These are phyloP conservation scores for Triticum turgidum DNA, from an alignment of 176 grass and related monocot genomes.

Conservation along the genomic window DNA sequence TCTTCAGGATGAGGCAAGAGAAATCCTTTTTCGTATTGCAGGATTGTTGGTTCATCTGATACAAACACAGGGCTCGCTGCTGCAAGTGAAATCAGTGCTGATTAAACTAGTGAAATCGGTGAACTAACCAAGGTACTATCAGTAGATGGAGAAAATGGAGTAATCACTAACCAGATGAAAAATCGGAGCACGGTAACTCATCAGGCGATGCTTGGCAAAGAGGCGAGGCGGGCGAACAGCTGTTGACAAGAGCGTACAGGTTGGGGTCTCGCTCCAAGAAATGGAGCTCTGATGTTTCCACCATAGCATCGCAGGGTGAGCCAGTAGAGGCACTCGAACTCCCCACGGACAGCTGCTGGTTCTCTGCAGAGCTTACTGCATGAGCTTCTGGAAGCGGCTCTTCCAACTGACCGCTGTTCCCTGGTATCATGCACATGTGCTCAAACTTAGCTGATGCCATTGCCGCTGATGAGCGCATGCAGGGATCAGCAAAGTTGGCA, in stretches of 20 bases:
- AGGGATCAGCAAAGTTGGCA: slow-evolving; percentile 40
- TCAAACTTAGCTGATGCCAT: slow-evolving; percentile 44
- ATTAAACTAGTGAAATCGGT: slow-evolving; percentile 11
- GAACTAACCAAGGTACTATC: background rate
- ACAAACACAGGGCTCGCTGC: slow-evolving; percentile 3
- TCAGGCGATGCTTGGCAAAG: slow-evolving; percentile 19
- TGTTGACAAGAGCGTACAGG: background rate
- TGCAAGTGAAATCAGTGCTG: slow-evolving; percentile 16
- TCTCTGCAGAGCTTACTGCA: slow-evolving; percentile 34
- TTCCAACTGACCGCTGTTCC: slow-evolving; percentile 57
- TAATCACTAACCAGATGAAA: slow-evolving; percentile 27
- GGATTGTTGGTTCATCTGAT: background rate
- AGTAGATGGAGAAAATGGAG: background rate
- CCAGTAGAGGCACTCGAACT: slow-evolving; percentile 51
- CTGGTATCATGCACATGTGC: slow-evolving; percentile 21
- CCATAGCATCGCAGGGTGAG: slow-evolving; percentile 25
- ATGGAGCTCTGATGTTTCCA: slow-evolving; percentile 27
- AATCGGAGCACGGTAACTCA: background rate
- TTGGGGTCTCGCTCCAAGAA: slow-evolving; percentile 33
- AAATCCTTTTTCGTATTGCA: slow-evolving; percentile 16
- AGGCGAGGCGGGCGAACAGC: slow-evolving; percentile 21
- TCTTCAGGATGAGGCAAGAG: slow-evolving; percentile 41
- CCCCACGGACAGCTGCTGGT: slow-evolving; percentile 32
- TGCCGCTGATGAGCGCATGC: slow-evolving; percentile 34
- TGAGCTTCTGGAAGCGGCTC: slow-evolving; percentile 59